phyloP scores from a whole-genome alignment of 2,329 filamentous ascomycete species.

The Hymenoscyphus scutula region DNA sequence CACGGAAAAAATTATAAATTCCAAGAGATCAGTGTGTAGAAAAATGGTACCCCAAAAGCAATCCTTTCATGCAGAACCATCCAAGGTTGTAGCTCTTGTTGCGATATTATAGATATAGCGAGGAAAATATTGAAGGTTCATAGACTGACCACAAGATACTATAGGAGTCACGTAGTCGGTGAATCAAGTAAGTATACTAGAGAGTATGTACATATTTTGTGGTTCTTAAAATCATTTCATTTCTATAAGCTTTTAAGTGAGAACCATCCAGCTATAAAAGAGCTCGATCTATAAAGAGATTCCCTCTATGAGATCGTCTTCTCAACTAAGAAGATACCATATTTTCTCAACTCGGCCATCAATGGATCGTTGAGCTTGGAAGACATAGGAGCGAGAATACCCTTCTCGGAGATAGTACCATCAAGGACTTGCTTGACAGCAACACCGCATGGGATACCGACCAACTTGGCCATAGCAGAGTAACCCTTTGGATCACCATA shows the following conservation, averaged over 20 bases:
- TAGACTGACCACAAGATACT: too few relatives aligned
- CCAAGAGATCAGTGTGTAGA: too few relatives aligned
- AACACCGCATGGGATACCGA: slow-evolving; percentile 72
- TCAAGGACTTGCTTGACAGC: slow-evolving; percentile 77
- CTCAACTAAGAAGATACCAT: slow-evolving; percentile 71
- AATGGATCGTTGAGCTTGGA: slow-evolving; percentile 69
- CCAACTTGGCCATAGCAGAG: slow-evolving; percentile 79
- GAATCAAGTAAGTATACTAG: too few relatives aligned
- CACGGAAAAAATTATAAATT: too few relatives aligned
- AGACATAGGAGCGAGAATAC: slow-evolving; percentile 74
- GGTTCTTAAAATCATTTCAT: background rate
- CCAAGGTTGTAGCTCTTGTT: too few relatives aligned
- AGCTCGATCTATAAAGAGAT: background rate
- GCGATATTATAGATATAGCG: too few relatives aligned
- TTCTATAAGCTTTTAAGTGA: slow-evolving; percentile 2
- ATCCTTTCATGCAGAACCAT: too few relatives aligned
- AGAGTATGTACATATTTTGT: background rate
- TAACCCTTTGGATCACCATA: slow-evolving; percentile 79
- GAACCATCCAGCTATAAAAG: background rate
- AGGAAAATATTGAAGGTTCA: too few relatives aligned
- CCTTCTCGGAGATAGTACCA: slow-evolving; percentile 69
- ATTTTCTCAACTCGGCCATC: slow-evolving; percentile 74
- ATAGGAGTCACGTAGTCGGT: too few relatives aligned
- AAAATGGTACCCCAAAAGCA: too few relatives aligned
- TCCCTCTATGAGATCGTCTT: slow-evolving; percentile 50